Conservation (phyloP, 2,329 filamentous ascomycete genomes). For the Botrytis sinoallii region DNA sequence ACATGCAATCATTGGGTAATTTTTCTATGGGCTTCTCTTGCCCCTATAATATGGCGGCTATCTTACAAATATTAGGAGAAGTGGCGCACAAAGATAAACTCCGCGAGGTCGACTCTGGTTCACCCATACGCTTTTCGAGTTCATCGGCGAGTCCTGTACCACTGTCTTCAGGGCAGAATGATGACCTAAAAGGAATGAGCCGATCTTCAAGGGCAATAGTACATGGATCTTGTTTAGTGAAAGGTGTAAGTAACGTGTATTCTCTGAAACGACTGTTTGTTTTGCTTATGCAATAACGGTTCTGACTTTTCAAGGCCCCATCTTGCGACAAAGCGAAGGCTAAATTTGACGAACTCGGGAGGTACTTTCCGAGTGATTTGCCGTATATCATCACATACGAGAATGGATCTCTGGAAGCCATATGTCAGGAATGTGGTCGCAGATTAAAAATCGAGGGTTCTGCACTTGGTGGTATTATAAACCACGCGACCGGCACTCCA, state of each 20-base stretch:
- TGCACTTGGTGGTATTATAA: background rate
- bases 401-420: background rate
- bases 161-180: background rate
- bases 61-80: background rate
- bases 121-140: background rate
- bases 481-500: background rate
- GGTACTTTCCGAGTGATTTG: background rate
- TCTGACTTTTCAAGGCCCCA: background rate
- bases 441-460: background rate
- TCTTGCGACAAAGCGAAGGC: background rate
- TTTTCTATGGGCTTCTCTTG: too few relatives aligned
- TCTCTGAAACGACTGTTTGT: background rate
- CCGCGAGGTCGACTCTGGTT: background rate
- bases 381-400: background rate
- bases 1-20: background rate
- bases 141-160: background rate
- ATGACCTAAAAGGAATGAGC: background rate
- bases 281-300: background rate
- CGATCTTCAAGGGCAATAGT: background rate
- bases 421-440: background rate
- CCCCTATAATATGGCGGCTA: background rate
- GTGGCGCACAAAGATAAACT: background rate
- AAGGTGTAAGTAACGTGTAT: background rate
- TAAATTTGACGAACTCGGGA: background rate
- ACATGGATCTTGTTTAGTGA: background rate